These are phyloP conservation scores for Geotrichum ghanense DNA, from an alignment of 805 yeast species.

Conservation along the genomic window DNA sequence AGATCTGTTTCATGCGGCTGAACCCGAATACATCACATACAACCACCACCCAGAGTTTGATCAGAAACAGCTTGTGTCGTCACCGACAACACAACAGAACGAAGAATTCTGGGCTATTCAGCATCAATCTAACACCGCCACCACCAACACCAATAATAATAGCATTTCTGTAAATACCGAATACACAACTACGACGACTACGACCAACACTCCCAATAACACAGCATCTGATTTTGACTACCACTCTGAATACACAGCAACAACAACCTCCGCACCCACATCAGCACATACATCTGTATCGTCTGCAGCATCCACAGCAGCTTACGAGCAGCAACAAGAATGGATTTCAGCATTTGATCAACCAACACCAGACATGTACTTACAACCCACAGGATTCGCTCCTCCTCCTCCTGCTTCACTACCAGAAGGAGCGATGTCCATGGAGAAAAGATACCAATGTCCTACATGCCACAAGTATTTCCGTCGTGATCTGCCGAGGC, in stretches of 20 bases:
- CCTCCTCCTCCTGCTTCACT: neutral
- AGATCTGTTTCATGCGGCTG: neutral
- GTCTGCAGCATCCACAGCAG: no score
- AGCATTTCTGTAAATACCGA: neutral
- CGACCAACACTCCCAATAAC: neutral
- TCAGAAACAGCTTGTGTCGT: neutral
- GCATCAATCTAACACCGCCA: neutral
- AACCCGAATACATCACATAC: neutral
- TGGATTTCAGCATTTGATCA: conserved; percentile 1
- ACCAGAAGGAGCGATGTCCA: neutral
- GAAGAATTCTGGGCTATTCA: neutral
- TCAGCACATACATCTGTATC: neutral
- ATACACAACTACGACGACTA: neutral
- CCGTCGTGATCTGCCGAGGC: conserved; percentile 51
- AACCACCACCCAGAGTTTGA: neutral
- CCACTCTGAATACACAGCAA: neutral
- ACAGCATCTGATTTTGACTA: neutral
- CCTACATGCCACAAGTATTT: conserved; percentile 42
- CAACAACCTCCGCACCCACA: neutral
- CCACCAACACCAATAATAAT: no score
- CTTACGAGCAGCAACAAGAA: no score
- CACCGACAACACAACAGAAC: neutral
- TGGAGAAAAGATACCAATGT: conserved; percentile 26
- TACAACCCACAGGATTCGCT: neutral
- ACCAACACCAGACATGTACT: neutral